Base-by-base conservation (phyloP, 2,329 filamentous ascomycete species). In the Xylariaceae sp. region DNA sequence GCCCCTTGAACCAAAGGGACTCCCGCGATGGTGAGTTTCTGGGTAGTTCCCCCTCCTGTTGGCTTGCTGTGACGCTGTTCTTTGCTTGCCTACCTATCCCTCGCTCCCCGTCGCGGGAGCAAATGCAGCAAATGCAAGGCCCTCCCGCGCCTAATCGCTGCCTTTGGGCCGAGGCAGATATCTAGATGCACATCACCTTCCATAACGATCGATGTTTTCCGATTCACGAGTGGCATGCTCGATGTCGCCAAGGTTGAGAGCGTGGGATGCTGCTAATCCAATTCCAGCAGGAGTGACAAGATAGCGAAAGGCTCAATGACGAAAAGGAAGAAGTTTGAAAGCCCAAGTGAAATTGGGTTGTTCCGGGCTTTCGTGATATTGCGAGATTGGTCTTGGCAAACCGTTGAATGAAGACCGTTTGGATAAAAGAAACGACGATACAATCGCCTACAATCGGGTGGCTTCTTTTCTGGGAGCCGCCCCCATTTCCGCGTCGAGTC, bases 201-300 rank as follows among this genome's bases (percentile, higher is more conserved):
- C 57, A 43, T 58, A 55, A 60, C 55, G 45, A 60, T 53, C 46
- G 8, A 5, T 31, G 35, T 30, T 6, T 26, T 9, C 55, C 50
- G 55, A 45, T 39, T 3, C 2, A n/a, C 32, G 35, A 35, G 34
- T 47, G 51, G 57, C 19, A 27, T 46, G 43, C 51, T 47, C 35
- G 37, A 44, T 19, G 35, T 47, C 46, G 45, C 49, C 35, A 31
- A 43, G 11, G 44, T 12, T 31, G 37, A 32, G 37, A 29, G 42
- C 8, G 51, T 50, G 51, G 51, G 35, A 51, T 59, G 37, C 50
- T 42, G 41, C 44, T 55, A 49, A 26, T 19, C 57, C 52, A 44
- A 35, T 53, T 59, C 45, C 31, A 55, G 57, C 43, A 59, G 37
- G 55, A 59, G 27, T 19, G 19, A 32, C 8, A 32, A 26, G 51